These are phyloP conservation scores for Xylaria sp. DNA, from an alignment of 2,329 filamentous ascomycete species.

Conservation along the genomic window DNA sequence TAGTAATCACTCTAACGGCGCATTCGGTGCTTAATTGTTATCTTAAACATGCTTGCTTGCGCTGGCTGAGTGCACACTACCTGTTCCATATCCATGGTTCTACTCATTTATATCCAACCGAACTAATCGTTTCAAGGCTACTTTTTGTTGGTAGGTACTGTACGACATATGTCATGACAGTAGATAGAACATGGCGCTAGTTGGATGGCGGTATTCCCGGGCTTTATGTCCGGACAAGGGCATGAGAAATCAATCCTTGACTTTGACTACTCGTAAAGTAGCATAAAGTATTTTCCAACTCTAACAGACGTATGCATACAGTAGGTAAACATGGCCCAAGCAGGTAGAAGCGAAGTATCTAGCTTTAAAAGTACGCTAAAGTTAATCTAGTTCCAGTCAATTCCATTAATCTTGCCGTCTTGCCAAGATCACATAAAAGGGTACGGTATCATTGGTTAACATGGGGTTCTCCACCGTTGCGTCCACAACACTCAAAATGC, in stretches of 20 bases:
- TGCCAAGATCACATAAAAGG: conserved; percentile 1
- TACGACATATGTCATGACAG: background rate
- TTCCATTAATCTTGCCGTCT: background rate
- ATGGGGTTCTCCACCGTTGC: background rate
- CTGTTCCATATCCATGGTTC: conserved; percentile 15
- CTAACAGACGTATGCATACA: conserved; percentile 14
- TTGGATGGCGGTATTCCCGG: background rate
- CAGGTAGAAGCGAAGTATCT: background rate
- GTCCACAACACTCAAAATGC: background rate
- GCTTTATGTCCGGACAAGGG: conserved; percentile 8
- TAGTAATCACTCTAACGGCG: background rate
- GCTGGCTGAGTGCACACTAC: background rate
- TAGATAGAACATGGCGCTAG: background rate
- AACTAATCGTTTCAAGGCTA: conserved; percentile 2
- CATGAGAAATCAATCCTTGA: conserved; percentile 15
- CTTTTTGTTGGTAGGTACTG: conserved; percentile 9
- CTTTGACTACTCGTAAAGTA: background rate
- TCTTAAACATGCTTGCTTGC: conserved; percentile 8
- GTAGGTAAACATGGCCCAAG: background rate
- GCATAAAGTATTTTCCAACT: conserved; percentile 6
- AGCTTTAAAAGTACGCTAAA: background rate
- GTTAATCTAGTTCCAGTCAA: conserved; percentile 6
- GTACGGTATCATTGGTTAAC: background rate
- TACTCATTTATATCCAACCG: conserved; percentile 10
- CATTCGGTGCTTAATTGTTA: background rate